Base-by-base conservation (phyloP, 1,284 basidiomycete genomes). In the Naganishia sp. region DNA sequence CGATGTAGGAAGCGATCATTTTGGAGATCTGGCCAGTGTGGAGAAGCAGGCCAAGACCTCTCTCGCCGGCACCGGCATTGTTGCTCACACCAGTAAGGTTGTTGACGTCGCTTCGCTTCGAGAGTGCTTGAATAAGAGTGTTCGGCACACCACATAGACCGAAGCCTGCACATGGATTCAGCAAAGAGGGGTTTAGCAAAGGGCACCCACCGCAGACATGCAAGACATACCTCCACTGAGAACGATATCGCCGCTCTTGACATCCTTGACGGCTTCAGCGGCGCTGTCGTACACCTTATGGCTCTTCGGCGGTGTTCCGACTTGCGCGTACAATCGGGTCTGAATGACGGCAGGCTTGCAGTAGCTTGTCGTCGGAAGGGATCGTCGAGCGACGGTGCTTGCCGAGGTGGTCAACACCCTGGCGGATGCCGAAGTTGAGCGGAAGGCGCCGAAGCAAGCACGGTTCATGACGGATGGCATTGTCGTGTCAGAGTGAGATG, bases 1-100 rank as follows among this genome's bases (percentile, higher is more conserved):
- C 67, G 57, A 68, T 68, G 43, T 68, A 68, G 21, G 67, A 68
- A 35, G 67, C 86, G 72, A 94, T 86, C 78, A 94, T 85, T 77
- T 89, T 92, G 74, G 84, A 83, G 52, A 93, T 84, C 73, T 92
- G 88, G 18, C 88, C 85, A 23, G 84, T 83, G 71, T 88, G 85
- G 32, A 93, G 80, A 50, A 93, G 81, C 15, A 57, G 35, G 88
- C 90, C 90, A 49, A 93, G 83, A 49, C 90, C 90, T 28, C 83
- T 84, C 70, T 88, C 84, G 28, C 85, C 85, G 28, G 85, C 83
- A 5, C 91, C 91, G 49, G 89, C 88, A 80, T 94, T 93, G 76
- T 94, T 94, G 15, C 90, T 92, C 45, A 93, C 87, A 56, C 86
- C 89, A 17, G 86, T 92, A 54, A 94, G 79, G 68, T 85, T 81